A percentile compares a stretch with the other conserved stretches of the same genome.
These are phyloP conservation scores for Hawksworthiomyces lignivorus DNA, from an alignment of 2,329 filamentous ascomycete species.

Conservation along the genomic window DNA sequence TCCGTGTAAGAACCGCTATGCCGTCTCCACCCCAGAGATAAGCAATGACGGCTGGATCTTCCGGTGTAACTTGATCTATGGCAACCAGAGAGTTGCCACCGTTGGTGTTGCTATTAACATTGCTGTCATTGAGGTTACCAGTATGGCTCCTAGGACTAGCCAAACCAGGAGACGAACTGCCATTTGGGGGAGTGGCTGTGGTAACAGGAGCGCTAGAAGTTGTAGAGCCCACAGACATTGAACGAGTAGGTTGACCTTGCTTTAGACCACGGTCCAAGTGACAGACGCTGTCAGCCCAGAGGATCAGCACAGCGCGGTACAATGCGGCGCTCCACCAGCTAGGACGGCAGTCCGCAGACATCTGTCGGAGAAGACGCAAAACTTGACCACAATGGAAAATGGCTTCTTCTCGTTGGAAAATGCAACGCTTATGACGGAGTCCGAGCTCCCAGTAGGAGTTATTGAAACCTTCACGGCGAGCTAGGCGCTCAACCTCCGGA, in stretches of 20 bases:
- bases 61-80: conserved; percentile 33
- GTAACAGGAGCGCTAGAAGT: too few species aligned
- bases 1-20: conserved; percentile 27
- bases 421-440: conserved; percentile 53
- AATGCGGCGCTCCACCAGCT: conserved; percentile 65
- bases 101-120: neutral
- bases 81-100: conserved; percentile 16
- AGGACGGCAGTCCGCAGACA: conserved; percentile 53
- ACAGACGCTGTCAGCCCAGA: conserved; percentile 54
- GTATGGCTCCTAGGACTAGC: conserved; percentile 9
- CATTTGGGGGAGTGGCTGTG: too few species aligned
- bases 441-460: conserved; percentile 43
- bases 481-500: conserved; percentile 58
- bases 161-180: conserved; percentile 1
- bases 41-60: conserved; percentile 28
- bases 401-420: conserved; percentile 55
- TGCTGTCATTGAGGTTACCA: conserved; percentile 8
- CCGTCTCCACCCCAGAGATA: conserved; percentile 33
- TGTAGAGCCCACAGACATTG: too few species aligned
- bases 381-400: conserved; percentile 63
- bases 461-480: conserved; percentile 50
- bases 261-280: conserved; percentile 38
- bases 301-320: conserved; percentile 56
- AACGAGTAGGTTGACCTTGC: too few species aligned
- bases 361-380: conserved; percentile 50